Base-by-base conservation (phyloP, 768 basidiomycete genomes). In the Leccinum rimulosum region DNA sequence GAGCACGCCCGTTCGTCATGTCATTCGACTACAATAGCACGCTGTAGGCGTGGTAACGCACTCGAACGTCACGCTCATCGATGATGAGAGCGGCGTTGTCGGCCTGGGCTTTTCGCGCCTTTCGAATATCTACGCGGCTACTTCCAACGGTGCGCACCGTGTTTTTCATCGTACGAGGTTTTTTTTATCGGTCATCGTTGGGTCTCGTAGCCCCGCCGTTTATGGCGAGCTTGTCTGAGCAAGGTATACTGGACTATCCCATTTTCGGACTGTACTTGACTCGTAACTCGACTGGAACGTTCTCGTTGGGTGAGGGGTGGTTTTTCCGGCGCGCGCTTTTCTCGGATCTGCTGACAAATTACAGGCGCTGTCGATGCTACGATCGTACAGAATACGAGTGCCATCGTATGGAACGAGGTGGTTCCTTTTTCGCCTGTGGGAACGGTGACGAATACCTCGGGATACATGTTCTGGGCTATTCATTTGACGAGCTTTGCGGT, bases 391-490 rank as follows among this genome's bases (percentile, higher is more conserved):
- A 82, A 90, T 68, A 68, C 76, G 3, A 84, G 78, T 57, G 65
- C 79, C 17, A 85, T 93, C 30, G 79, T 77, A 52, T 93, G 91
- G 91, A 87, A 87, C 61, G 80, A 83, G 45, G 88, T 93, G 2
- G 82, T 85, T 15, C 81, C 90, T 12, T 93, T 93, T 66, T 77
- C 84, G 19, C 91, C 91, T 4, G 75, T 88, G 57, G 80, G 76
- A 6, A 70, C 75, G 5, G 81, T 83, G 62, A 81, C 74, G 60
- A 86, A 84, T 61, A 69, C 77, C 14, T 85, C 90, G 4, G 87
- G 86, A 62, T 92, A 92, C 63, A 74, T 93, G 49, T 84, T 87
- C 59, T 93, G 91, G 91, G 82, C 82, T 0, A 84, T 91, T 59
- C 82, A 82, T 3, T 67, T 92, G 45, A 72, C 79, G 2, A 73